phyloP scores from a whole-genome alignment of 2,329 filamentous ascomycete species.

The Chaetothyriales sp. region DNA sequence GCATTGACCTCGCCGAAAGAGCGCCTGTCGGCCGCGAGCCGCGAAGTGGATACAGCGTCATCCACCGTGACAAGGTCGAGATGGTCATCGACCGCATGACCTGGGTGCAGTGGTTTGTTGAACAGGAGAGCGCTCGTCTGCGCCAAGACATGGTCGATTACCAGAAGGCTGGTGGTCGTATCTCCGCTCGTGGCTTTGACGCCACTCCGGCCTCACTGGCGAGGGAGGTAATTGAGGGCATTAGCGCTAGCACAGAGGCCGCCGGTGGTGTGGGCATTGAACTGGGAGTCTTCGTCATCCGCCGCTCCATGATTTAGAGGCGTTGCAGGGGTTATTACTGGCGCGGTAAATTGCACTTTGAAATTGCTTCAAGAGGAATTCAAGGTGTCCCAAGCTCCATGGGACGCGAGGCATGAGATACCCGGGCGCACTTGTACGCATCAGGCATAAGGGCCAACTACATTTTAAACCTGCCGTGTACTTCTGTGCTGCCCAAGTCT shows the following conservation, averaged over 20 bases:
- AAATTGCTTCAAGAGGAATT: background rate
- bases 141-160: slow-evolving; percentile 25
- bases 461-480: background rate
- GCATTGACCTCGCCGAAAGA: slow-evolving; percentile 23
- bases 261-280: slow-evolving; percentile 29
- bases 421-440: background rate
- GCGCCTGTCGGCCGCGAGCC: slow-evolving; percentile 19
- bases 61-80: slow-evolving; percentile 39
- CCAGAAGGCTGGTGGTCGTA: slow-evolving; percentile 21
- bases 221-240: slow-evolving; percentile 45
- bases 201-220: slow-evolving; percentile 43
- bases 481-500: background rate
- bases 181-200: slow-evolving; percentile 28
- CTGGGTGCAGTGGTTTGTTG: slow-evolving; percentile 53
- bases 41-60: slow-evolving; percentile 30
- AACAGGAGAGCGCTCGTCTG: slow-evolving; percentile 49
- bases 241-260: slow-evolving; percentile 36
- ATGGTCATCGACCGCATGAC: slow-evolving; percentile 38
- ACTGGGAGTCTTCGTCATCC: slow-evolving; percentile 37
- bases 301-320: slow-evolving; percentile 19
- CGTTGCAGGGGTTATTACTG: slow-evolving; percentile 1
- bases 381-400: background rate
- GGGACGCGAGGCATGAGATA: background rate
- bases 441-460: background rate
- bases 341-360: slow-evolving; percentile 1